Evolutionary conservation across 768 basidiomycete species (phyloP).

Genomic region (Mycena belliarum): DNA sequence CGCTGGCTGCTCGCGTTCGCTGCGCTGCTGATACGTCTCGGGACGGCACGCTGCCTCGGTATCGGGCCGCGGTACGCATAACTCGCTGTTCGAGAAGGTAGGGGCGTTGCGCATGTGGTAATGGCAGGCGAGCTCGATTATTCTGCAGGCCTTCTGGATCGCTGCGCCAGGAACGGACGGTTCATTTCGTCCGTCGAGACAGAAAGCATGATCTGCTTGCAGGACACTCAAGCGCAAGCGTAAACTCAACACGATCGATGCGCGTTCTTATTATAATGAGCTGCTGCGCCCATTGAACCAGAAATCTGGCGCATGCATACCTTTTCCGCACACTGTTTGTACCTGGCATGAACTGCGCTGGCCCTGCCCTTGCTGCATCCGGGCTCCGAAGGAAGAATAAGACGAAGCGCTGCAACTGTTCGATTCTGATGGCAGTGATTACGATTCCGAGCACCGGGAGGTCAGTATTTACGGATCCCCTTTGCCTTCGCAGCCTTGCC

Average conservation of each 20-base stretch:
- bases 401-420: too few species aligned
- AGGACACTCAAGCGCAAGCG: slow-evolving; percentile 9
- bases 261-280: not conserved
- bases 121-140: not conserved
- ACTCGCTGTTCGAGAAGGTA: slow-evolving; percentile 17
- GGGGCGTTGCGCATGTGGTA: not conserved
- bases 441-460: too few species aligned
- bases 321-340: too few species aligned
- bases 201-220: slow-evolving; percentile 14
- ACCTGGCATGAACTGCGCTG: not conserved
- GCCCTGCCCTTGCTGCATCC: not conserved
- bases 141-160: not conserved
- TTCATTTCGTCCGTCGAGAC: too few species aligned
- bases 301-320: not conserved
- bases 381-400: not conserved
- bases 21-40: not conserved
- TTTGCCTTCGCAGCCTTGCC: too few species aligned
- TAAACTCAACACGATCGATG: slow-evolving; percentile 18
- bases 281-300: not conserved
- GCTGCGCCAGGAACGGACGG: slow-evolving; percentile 9
- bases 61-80: slow-evolving; percentile 1
- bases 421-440: too few species aligned
- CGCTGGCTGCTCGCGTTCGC: not conserved
- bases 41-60: slow-evolving; percentile 5
- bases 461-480: too few species aligned